Evolutionary conservation across 2,329 filamentous ascomycete species (phyloP).

Genomic region (Sporothrix curviconia): DNA sequence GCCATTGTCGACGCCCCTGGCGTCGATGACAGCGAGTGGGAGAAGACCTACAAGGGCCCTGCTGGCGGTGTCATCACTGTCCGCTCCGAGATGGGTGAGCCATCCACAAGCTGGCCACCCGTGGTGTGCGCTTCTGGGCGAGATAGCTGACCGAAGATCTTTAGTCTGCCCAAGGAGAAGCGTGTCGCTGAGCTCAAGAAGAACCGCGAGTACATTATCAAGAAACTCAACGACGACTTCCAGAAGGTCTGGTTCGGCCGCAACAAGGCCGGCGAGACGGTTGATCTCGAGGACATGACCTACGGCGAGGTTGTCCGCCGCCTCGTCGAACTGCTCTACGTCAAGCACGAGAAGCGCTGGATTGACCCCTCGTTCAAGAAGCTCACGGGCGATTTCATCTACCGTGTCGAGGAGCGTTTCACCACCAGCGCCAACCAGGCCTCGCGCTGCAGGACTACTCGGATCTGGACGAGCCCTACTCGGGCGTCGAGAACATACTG

Average conservation of each 20-base stretch:
- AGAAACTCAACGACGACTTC: slow-evolving; percentile 92
- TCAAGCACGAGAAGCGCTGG: slow-evolving; percentile 86
- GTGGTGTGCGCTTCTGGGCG: slow-evolving; percentile 93
- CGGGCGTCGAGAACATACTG: slow-evolving; percentile 70
- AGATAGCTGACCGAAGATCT: slow-evolving; percentile 99
- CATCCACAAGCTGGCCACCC: slow-evolving; percentile 98
- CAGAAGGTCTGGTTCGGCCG: slow-evolving; percentile 95
- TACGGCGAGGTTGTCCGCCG: slow-evolving; percentile 81
- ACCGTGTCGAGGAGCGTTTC: slow-evolving; percentile 94
- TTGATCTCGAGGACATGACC: slow-evolving; percentile 93
- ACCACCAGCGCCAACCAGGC: slow-evolving; percentile 63
- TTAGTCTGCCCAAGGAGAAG: slow-evolving; percentile 92
- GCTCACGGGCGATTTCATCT: slow-evolving; percentile 91
- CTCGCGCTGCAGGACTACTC: slow-evolving; percentile 84
- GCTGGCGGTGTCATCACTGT: slow-evolving; percentile 95
- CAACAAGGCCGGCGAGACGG: slow-evolving; percentile 71
- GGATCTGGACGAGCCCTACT: slow-evolving; percentile 77
- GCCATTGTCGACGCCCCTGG: slow-evolving; percentile 83
- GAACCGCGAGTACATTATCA: slow-evolving; percentile 83
- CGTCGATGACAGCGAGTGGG: slow-evolving; percentile 77
- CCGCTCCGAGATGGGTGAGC: slow-evolving; percentile 97
- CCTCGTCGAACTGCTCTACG: slow-evolving; percentile 84
- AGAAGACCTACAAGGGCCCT: slow-evolving; percentile 85
- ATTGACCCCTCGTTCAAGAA: slow-evolving; percentile 78
- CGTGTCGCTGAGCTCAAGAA: slow-evolving; percentile 81